Percentiles rank a stretch among this genome's conserved stretches.
Evolutionary conservation across 2,329 filamentous ascomycete genomes (phyloP).

Genomic region (Pseudocercospora pini-densiflorae): DNA sequence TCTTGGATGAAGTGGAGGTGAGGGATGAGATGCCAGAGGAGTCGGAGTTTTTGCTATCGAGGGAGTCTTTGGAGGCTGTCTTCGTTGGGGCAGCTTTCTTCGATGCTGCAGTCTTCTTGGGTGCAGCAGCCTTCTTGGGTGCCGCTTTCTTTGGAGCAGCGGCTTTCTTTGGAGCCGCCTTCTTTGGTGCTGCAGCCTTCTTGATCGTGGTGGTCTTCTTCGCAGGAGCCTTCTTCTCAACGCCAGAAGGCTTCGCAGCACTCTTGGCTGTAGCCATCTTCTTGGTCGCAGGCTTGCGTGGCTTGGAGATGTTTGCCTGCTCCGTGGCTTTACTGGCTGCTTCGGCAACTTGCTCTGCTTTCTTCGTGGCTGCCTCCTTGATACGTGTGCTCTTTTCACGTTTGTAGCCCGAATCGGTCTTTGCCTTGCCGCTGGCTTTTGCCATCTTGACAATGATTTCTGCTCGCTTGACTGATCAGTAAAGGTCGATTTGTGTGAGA

Average conservation of each 20-base stretch:
- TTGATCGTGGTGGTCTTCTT: not conserved
- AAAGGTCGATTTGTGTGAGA: not conserved
- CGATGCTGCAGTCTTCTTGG: not conserved
- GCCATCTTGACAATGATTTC: not conserved
- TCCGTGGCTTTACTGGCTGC: not conserved
- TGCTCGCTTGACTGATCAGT: not conserved
- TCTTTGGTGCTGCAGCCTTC: not conserved
- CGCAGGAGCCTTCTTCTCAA: not conserved
- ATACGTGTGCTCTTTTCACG: not conserved
- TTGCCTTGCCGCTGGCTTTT: not conserved
- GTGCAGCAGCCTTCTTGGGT: not conserved
- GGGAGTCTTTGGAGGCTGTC: not conserved
- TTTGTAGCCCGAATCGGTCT: not conserved
- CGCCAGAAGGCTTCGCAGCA: not conserved
- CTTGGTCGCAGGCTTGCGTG: constrained; percentile 10
- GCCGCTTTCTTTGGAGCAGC: constrained; percentile 1
- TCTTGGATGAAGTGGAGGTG: not conserved
- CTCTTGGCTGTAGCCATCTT: not conserved
- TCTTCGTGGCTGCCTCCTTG: constrained; percentile 1
- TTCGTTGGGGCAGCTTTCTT: not conserved
- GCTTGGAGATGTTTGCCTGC: not conserved
- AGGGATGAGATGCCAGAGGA: too few species aligned
- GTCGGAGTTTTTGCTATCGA: too few species aligned
- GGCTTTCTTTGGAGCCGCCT: not conserved
- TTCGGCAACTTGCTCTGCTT: constrained; percentile 5